phyloP scores from a whole-genome alignment of 1,139 yeast species.

The Candida sp. region DNA sequence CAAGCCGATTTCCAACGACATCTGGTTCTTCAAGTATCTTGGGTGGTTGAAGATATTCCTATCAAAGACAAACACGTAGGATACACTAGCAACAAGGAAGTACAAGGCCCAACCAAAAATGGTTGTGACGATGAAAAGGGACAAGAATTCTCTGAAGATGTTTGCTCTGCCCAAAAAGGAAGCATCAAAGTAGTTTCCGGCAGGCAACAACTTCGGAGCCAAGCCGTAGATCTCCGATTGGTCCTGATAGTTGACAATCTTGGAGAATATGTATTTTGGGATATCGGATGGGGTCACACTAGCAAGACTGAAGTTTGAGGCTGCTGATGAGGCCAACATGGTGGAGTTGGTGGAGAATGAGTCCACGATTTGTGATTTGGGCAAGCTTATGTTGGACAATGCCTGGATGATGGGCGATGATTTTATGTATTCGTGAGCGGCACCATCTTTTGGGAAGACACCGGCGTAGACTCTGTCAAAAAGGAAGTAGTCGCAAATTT shows the following conservation, averaged over 20 bases:
- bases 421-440: slow-evolving; percentile 20
- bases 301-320: slow-evolving; percentile 7
- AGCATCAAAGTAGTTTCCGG: slow-evolving; percentile 56
- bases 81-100: slow-evolving; percentile 72
- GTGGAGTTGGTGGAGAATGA: slow-evolving; percentile 8
- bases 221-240: slow-evolving; percentile 44
- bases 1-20: slow-evolving; percentile 77
- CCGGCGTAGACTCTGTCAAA: slow-evolving; percentile 76
- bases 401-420: slow-evolving; percentile 9
- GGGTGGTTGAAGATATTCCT: slow-evolving; percentile 94
- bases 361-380: slow-evolving; percentile 5
- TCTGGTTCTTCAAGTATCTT: slow-evolving; percentile 91
- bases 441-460: slow-evolving; percentile 38
- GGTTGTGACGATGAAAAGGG: slow-evolving; percentile 74
- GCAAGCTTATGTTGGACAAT: slow-evolving; percentile 7
- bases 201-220: slow-evolving; percentile 38
- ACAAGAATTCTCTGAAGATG: slow-evolving; percentile 67
- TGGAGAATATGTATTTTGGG: slow-evolving; percentile 12
- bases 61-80: slow-evolving; percentile 83
- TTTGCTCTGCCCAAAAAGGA: slow-evolving; percentile 77
- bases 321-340: neutral
- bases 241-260: slow-evolving; percentile 30
- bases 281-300: slow-evolving; percentile 16
- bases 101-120: slow-evolving; percentile 87
- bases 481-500: slow-evolving; percentile 68